A percentile compares a stretch with the other conserved stretches of the same genome.
These are phyloP conservation scores for Xylaria nigripes DNA, from an alignment of 495 filamentous ascomycete species.

Conservation along the genomic window DNA sequence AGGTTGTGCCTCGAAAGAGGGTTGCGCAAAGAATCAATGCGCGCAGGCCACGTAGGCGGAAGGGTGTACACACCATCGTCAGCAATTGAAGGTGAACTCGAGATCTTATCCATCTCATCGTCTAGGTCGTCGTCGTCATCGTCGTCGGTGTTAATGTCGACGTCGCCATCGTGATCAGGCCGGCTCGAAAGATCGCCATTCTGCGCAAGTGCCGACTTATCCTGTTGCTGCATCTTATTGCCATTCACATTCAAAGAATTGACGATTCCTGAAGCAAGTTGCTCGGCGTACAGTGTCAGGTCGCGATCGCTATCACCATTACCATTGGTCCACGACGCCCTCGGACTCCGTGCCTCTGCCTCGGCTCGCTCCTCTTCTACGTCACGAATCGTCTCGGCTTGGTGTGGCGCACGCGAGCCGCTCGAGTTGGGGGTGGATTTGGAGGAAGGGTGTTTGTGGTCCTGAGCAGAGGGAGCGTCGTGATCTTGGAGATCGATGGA, in stretches of 20 bases:
- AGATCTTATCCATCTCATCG: constrained; percentile 94
- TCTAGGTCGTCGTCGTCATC: constrained; percentile 53
- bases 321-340: constrained; percentile 43
- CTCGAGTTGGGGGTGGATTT: constrained; percentile 31
- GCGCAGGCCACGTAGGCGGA: constrained; percentile 30
- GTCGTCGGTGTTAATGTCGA: constrained; percentile 60
- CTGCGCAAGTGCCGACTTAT: constrained; percentile 46
- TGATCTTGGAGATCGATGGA: constrained; percentile 90
- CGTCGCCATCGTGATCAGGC: constrained; percentile 61
- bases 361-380: constrained; percentile 65
- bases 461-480: constrained; percentile 72
- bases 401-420: constrained; percentile 68
- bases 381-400: constrained; percentile 72
- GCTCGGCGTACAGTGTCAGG: constrained; percentile 43
- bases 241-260: constrained; percentile 43
- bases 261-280: constrained; percentile 39
- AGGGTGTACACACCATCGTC: constrained; percentile 79
- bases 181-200: constrained; percentile 45
- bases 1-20: constrained; percentile 20
- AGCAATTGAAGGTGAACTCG: constrained; percentile 86
- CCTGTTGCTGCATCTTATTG: constrained; percentile 41
- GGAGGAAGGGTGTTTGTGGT: constrained; percentile 41
- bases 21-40: constrained; percentile 34
- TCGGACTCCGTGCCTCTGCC: constrained; percentile 50
- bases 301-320: constrained; percentile 37